phyloP scores from a whole-genome alignment of 306 rosid species.

The Hippophae gyantsensis region DNA sequence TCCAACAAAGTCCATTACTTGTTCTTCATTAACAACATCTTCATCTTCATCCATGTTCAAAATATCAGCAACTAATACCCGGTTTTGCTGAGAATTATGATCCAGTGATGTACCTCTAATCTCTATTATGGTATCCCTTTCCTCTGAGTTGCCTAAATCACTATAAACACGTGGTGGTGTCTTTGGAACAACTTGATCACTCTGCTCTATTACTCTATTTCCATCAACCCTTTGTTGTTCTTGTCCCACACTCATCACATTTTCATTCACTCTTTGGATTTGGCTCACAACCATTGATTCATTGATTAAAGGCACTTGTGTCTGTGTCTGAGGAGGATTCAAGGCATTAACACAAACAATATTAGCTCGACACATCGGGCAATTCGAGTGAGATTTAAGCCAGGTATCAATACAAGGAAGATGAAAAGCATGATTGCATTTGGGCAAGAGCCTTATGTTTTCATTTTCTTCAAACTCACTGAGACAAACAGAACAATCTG shows the following conservation, averaged over 20 bases:
- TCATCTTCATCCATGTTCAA: slow-evolving; percentile 35
- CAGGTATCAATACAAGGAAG: slow-evolving; percentile 78
- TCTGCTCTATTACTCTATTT: slow-evolving; percentile 19
- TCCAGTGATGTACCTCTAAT: slow-evolving; percentile 72
- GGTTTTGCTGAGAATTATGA: slow-evolving; percentile 30
- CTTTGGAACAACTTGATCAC: slow-evolving; percentile 28
- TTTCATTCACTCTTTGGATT: slow-evolving; percentile 24
- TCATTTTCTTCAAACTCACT: slow-evolving; percentile 77
- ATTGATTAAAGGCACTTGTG: neutral
- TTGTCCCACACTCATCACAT: neutral
- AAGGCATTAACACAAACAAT: slow-evolving; percentile 34
- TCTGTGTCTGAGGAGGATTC: slow-evolving; percentile 1
- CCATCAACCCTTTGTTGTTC: slow-evolving; percentile 21
- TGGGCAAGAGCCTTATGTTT: slow-evolving; percentile 59
- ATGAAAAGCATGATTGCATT: slow-evolving; percentile 90
- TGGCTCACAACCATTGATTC: slow-evolving; percentile 18
- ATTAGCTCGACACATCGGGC: slow-evolving; percentile 82
- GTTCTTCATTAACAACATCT: slow-evolving; percentile 8
- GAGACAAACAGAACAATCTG: slow-evolving; percentile 86
- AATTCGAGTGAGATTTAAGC: slow-evolving; percentile 81
- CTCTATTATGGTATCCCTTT: slow-evolving; percentile 57
- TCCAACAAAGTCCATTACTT: slow-evolving; percentile 54
- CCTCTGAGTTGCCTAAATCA: slow-evolving; percentile 48
- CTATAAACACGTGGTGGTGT: slow-evolving; percentile 42
- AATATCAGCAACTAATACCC: slow-evolving; percentile 37